Evolutionary conservation across 345 rosid genomes (phyloP), one percentile per base, ranked within the genome.

Genomic region (Schrenkiella parvula): DNA sequence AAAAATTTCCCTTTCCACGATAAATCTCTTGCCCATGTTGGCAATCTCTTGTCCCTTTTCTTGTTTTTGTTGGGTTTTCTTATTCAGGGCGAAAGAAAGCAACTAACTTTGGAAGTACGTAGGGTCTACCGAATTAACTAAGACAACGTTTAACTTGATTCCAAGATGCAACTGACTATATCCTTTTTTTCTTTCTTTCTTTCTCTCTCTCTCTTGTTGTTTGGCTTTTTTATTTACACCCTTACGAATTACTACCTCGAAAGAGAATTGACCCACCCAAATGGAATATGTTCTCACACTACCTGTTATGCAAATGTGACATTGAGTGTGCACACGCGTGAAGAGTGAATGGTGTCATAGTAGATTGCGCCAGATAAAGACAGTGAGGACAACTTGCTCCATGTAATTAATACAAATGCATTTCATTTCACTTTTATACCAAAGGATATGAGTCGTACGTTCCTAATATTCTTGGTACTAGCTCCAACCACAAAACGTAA

Each of bases 391-490:
- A 55, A 72, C 31, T 55, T 32, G 47, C 64, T 41, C 53, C 43
- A 43, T 64, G 8, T 59, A 39, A 69, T 41, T 72, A 64, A 64
- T 64, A 44, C 65, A 41, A 22, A 29, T 52, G 69, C 62, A 71
- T 51, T 41, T 39, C 22, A 12, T 62, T 23, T 62, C 69, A 71
- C 60, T 37, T 48, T 37, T 71, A 35, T 47, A 48, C 48, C 12
- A 44, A n/a, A 26, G 10, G 73, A 44, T 39, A 7, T 17, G 46
- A 52, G 23, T 64, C 76, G 48, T 64, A 73, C 70, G 57, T 73
- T 73, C 65, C 71, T 73, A 73, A 56, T 73, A 64, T 64, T 64
- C 39, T 73, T 64, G 71, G 32, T 54, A 64, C 66, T n/a, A n/a
- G n/a, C 39, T 65, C 72, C 78, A 73, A 66, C 78, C 28, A 58